Conservation (phyloP, 768 basidiomycete genomes). For the Crepidotus variabilis region DNA sequence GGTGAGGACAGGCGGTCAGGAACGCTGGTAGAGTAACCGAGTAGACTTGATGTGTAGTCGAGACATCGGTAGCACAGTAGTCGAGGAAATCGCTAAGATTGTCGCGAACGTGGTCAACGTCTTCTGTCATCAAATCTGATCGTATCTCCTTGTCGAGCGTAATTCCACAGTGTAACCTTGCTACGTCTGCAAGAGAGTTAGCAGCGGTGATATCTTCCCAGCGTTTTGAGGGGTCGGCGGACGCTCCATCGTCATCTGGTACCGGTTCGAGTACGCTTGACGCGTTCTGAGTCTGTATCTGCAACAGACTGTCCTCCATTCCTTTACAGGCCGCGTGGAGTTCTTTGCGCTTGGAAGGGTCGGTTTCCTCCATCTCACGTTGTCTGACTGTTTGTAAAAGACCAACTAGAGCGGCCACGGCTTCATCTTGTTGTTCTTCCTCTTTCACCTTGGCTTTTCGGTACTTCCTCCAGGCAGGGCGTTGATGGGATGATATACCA, state of each 20-base stretch:
- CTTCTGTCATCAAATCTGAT: conserved; percentile 68
- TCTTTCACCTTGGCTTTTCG: conserved; percentile 64
- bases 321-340: conserved; percentile 30
- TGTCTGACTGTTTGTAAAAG: conserved; percentile 40
- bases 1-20: conserved; percentile 80
- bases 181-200: conserved; percentile 91
- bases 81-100: conserved; percentile 70
- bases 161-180: conserved; percentile 83
- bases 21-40: conserved; percentile 76
- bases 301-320: conserved; percentile 35
- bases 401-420: conserved; percentile 51
- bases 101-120: conserved; percentile 59
- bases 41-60: conserved; percentile 81
- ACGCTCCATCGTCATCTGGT: conserved; percentile 28
- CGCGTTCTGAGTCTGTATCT: conserved; percentile 16
- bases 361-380: conserved; percentile 43
- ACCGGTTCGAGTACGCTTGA: conserved; percentile 15
- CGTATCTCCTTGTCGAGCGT: conserved; percentile 75
- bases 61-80: conserved; percentile 87
- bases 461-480: conserved; percentile 89
- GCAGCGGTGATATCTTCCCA: conserved; percentile 95
- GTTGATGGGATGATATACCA: conserved; percentile 92
- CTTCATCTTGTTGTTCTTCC: conserved; percentile 55
- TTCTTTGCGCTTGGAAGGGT: conserved; percentile 42
- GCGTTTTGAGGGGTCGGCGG: conserved; percentile 42